A percentile compares a stretch with the other conserved stretches of the same genome.
phyloP scores from a whole-genome alignment of 1,284 basidiomycete species.

The Malassezia caprae region DNA sequence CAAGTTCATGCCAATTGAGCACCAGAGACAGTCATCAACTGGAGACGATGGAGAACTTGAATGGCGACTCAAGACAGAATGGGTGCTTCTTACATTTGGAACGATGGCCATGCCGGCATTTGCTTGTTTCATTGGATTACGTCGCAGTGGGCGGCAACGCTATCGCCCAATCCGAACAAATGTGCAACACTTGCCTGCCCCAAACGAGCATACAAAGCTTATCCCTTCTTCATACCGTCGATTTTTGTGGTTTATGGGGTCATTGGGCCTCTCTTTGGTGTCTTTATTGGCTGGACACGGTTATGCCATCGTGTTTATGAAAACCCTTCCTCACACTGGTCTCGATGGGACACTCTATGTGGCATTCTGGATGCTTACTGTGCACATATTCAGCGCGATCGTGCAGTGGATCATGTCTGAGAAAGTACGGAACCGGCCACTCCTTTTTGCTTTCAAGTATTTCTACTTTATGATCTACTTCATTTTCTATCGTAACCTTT shows the following conservation, averaged over 20 bases:
- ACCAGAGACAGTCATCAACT: neutral
- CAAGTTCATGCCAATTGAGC: slow-evolving; percentile 27
- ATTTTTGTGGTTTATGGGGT: slow-evolving; percentile 56
- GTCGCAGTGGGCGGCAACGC: slow-evolving; percentile 37
- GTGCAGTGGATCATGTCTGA: slow-evolving; percentile 53
- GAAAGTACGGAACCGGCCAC: slow-evolving; percentile 53
- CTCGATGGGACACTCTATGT: slow-evolving; percentile 56
- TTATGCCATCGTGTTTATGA: slow-evolving; percentile 54
- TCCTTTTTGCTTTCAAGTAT: slow-evolving; percentile 54
- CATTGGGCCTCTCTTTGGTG: slow-evolving; percentile 53
- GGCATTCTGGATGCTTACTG: slow-evolving; percentile 54
- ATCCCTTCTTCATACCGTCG: slow-evolving; percentile 55
- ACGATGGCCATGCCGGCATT: slow-evolving; percentile 55
- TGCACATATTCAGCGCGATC: slow-evolving; percentile 51
- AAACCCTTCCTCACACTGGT: slow-evolving; percentile 54
- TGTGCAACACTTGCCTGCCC: slow-evolving; percentile 51
- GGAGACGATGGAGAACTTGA: slow-evolving; percentile 33
- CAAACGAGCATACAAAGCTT: slow-evolving; percentile 49
- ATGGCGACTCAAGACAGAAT: slow-evolving; percentile 56
- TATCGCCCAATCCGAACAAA: slow-evolving; percentile 48
- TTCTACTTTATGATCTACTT: slow-evolving; percentile 49
- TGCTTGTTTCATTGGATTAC: slow-evolving; percentile 38
- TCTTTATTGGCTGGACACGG: slow-evolving; percentile 55
- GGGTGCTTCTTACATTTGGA: slow-evolving; percentile 54
- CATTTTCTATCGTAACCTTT: slow-evolving; percentile 51